These are phyloP conservation scores for Colletotrichum spinosum DNA, from an alignment of 2,329 filamentous ascomycete genomes.

Conservation along the genomic window DNA sequence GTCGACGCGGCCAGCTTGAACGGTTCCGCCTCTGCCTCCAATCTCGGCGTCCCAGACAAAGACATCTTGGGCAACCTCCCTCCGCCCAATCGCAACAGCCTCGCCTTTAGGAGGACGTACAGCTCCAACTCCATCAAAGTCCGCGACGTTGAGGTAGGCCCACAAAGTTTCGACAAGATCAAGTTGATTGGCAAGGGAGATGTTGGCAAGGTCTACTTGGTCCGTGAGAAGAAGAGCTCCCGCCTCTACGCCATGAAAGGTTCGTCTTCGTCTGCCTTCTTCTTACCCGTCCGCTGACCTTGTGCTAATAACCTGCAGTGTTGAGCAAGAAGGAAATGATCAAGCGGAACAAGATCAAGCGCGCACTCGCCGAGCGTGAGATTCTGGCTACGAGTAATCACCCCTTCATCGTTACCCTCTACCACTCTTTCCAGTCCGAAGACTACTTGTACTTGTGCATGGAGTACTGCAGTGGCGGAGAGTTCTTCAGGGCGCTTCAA, in stretches of 20 bases:
- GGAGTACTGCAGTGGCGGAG: slow-evolving; percentile 99
- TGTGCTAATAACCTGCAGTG: slow-evolving; percentile 69
- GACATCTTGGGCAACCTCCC: slow-evolving; percentile 72
- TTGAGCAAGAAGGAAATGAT: slow-evolving; percentile 99
- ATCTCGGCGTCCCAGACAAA: slow-evolving; percentile 52
- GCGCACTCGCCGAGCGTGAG: slow-evolving; percentile 95
- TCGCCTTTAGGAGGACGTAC: slow-evolving; percentile 92
- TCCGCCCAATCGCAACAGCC: slow-evolving; percentile 73
- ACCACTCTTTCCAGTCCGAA: slow-evolving; percentile 99
- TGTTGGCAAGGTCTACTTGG: slow-evolving; percentile 97
- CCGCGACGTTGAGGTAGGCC: slow-evolving; percentile 94
- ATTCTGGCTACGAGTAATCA: slow-evolving; percentile 99
- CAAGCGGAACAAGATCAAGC: slow-evolving; percentile 99
- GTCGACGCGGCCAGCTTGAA: slow-evolving; percentile 56
- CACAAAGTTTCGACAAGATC: slow-evolving; percentile 98
- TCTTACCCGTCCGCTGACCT: slow-evolving; percentile 2
- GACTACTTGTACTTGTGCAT: slow-evolving; percentile 99
- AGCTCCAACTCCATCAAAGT: slow-evolving; percentile 99
- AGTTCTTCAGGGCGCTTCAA: slow-evolving; percentile 97
- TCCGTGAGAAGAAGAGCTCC: slow-evolving; percentile 96
- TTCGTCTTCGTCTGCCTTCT: slow-evolving; percentile 53
- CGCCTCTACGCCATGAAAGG: slow-evolving; percentile 99
- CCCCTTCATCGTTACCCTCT: slow-evolving; percentile 97
- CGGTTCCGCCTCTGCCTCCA: slow-evolving; percentile 42
- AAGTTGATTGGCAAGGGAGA: slow-evolving; percentile 99